phyloP scores from a whole-genome alignment of 495 filamentous ascomycete species.

The Neurospora pannonica region DNA sequence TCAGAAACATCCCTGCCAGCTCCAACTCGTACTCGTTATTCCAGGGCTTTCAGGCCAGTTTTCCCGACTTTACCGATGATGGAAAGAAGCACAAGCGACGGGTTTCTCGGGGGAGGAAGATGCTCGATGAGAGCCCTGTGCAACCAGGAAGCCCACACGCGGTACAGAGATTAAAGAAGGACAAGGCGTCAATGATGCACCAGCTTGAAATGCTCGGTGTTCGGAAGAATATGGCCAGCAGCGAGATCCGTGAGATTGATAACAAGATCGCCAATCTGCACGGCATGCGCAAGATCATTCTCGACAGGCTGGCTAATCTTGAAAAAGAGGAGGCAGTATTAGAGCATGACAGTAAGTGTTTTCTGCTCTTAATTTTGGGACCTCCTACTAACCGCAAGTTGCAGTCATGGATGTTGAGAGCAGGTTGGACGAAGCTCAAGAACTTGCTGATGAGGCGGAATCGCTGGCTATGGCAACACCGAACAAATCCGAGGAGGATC shows the following conservation, averaged over 20 bases:
- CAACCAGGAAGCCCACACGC: constrained; percentile 46
- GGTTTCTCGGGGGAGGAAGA: constrained; percentile 59
- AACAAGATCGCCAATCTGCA: constrained; percentile 91
- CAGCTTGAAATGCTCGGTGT: constrained; percentile 84
- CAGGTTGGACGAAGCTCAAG: constrained; percentile 75
- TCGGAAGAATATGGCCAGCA: constrained; percentile 94
- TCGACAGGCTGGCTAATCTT: constrained; percentile 80
- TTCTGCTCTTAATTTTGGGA: background rate
- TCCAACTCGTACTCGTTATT: constrained; percentile 85
- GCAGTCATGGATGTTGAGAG: constrained; percentile 75
- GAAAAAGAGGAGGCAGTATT: constrained; percentile 87
- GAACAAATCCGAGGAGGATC: constrained; percentile 45
- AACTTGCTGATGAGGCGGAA: constrained; percentile 60
- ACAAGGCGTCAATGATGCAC: constrained; percentile 66
- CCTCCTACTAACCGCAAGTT: constrained; percentile 13
- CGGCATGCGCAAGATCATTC: constrained; percentile 84
- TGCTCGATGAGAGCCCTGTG: constrained; percentile 53
- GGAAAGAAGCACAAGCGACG: constrained; percentile 62
- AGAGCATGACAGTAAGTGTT: constrained; percentile 68
- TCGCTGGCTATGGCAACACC: constrained; percentile 43
- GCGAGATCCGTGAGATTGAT: constrained; percentile 94
- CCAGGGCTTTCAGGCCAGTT: constrained; percentile 86
- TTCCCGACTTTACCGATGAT: constrained; percentile 64
- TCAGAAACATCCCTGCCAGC: constrained; percentile 76
- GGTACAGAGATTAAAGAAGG: constrained; percentile 62